Evolutionary conservation across 1,139 yeast species (phyloP), one percentile per base, ranked within the genome.

Genomic region (Candida sp.): DNA sequence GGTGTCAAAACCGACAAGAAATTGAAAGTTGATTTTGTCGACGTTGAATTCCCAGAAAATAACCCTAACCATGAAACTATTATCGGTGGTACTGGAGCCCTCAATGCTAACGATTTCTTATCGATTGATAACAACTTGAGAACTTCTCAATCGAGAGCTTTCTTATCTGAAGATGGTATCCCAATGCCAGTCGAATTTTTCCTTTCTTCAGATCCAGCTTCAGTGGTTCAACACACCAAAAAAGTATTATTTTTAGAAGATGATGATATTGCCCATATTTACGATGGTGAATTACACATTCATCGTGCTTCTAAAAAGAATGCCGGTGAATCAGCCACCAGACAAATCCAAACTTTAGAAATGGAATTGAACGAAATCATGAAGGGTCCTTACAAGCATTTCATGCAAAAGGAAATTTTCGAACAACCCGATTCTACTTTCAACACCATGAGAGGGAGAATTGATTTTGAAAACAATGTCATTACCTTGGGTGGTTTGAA

Each of bases 361-460:
- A 80, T 95, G 86, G 97, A 95, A 72, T 81, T 95, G 63, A 95
- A 95, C 52, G 95, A 93, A 73, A 93, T 95, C 61, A 93, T 93
- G 99, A 93, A 90, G 76, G 99, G 99, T 57, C 87, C 88, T 52
- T 93, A 87, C 74, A 83, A 81, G 55, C 99, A 93, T 69, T 95
- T 91, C 67, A 95, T 95, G 99, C 96, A 91, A 71, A 95, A 95
- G 79, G 99, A 95, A 73, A 95, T 95, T 56, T 88, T 87, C 62
- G 99, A 95, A 69, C 99, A 95, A 72, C 99, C 99, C 37, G 99
- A 95, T 60, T 91, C 98, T 5, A 87, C 97, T 43, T 85, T 91
- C 65, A 95, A 93, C 75, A 93, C 99, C 43, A 95, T 95, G 99
- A 87, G 99, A 77, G 99, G 99, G 62, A 89, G 99, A 74, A 80